Evolutionary conservation across 371 early-diverging fungal species (phyloP), one percentile per base, ranked within the genome.

Genomic region (Apophysomyces variabilis): DNA sequence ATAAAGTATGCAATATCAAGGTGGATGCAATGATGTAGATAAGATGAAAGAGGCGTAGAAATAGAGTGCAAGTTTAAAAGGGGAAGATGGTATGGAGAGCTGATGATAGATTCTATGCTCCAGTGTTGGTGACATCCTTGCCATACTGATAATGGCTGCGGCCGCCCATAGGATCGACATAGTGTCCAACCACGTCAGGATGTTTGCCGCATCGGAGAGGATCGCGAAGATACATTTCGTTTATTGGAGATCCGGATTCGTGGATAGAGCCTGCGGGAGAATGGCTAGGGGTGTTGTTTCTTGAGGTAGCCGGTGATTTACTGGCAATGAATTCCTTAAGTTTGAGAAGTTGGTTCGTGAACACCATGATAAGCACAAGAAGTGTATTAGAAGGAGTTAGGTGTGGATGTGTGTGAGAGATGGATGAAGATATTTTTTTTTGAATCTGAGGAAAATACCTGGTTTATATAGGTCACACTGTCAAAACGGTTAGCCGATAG

Each of bases 81-180:
- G 47, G 21, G 35, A 50, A 21, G 1, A 18, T n/a, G 0, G 21
- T 21, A n/a, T 8, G 21, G n/a, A 26, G 21, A 21, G 21, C 21
- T 18, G 21, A 1, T 50, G 46, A 45, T 16, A 12, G 13, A 12
- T 7, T 45, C 70, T 71, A 75, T 8, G 75, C 75, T 37, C 75
- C 75, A 38, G 72, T 75, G 60, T 68, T 66, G 62, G 72, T 75
- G 37, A 68, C 66, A 60, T 75, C 75, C 56, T 32, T 60, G 38
- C 77, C 62, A 58, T 58, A 60, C 36, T 68, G 59, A 37, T 67
- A 68, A 12, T 62, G 46, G 41, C 69, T 61, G 41, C 69, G 70
- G 9, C 66, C 71, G 39, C 78, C 75, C 81, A 80, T 80, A 13
- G 81, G 81, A 66, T 80, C 81, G 45, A 73, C 60, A 35, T 66